Evolutionary conservation across 2,329 filamentous ascomycete species (phyloP).

Genomic region (Ophiocordyceps camponoti-leonardi): DNA sequence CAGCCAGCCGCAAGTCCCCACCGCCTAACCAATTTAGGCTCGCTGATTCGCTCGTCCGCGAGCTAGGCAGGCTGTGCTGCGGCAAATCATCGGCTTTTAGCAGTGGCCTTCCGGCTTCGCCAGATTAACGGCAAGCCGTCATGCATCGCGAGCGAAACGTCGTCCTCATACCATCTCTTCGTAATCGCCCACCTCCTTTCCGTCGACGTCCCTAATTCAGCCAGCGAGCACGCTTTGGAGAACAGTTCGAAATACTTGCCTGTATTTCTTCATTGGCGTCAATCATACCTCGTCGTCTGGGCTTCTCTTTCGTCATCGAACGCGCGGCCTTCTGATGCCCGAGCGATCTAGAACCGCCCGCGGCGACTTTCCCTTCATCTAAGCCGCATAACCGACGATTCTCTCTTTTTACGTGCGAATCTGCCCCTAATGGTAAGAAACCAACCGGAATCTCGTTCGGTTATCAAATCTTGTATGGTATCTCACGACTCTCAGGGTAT

Average conservation of each 20-base stretch:
- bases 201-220: no score
- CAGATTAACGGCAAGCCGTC: neutral
- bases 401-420: constrained; percentile 4
- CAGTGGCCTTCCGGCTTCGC: constrained; percentile 6
- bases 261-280: no score
- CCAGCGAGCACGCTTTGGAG: no score
- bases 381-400: neutral
- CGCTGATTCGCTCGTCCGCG: constrained; percentile 6
- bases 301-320: neutral
- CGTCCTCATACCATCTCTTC: constrained; percentile 5
- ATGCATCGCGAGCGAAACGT: neutral
- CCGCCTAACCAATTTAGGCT: neutral
- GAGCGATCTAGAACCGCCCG: constrained; percentile 5
- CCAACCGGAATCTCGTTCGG: neutral
- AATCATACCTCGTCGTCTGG: no score
- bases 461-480: neutral
- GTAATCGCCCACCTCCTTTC: neutral
- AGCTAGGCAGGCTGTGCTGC: constrained; percentile 12
- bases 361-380: constrained; percentile 1
- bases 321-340: constrained; percentile 9
- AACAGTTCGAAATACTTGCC: no score
- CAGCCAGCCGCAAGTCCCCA: constrained; percentile 4
- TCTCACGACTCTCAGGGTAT: constrained; percentile 14
- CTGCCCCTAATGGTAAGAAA: constrained; percentile 15
- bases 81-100: constrained; percentile 19